Evolutionary conservation across 352 stramenopile genomes (phyloP).

Genomic region (Phytopythium sindhum): DNA sequence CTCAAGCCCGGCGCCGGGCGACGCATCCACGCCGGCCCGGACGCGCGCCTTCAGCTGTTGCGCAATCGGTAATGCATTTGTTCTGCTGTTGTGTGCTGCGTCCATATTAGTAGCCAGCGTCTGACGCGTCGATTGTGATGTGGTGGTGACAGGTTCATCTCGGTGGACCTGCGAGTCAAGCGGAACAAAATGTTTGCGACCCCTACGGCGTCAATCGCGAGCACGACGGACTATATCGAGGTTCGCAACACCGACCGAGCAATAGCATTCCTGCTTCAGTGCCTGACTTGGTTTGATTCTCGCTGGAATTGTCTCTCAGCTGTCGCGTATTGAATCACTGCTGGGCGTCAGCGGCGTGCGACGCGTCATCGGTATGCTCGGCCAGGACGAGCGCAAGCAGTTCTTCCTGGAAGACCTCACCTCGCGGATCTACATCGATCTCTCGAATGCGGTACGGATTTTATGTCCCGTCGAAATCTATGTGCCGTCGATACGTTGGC

Average conservation of each 20-base stretch:
- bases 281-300: background rate
- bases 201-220: conserved; percentile 50
- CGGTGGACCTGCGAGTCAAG: conserved; percentile 71
- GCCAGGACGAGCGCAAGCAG: conserved; percentile 74
- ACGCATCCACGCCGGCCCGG: conserved; percentile 51
- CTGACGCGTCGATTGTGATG: background rate
- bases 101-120: background rate
- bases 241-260: conserved; percentile 8
- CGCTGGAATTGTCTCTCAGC: conserved; percentile 18
- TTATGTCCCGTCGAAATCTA: too few species aligned
- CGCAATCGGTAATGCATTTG: conserved; percentile 37
- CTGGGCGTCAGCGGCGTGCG: conserved; percentile 71
- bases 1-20: conserved; percentile 54
- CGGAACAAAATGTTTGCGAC: conserved; percentile 80
- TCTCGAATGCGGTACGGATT: conserved; percentile 57
- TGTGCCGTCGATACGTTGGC: too few species aligned
- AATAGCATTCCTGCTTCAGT: background rate
- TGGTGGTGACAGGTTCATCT: conserved; percentile 36
- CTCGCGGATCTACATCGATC: conserved; percentile 75
- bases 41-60: conserved; percentile 61
- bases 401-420: conserved; percentile 84
- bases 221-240: conserved; percentile 70
- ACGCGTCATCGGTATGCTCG: conserved; percentile 83
- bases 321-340: conserved; percentile 88
- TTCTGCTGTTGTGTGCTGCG: background rate